Base-by-base conservation (phyloP, 2,329 filamentous ascomycete species). In the Exophiala lecanii-corni region DNA sequence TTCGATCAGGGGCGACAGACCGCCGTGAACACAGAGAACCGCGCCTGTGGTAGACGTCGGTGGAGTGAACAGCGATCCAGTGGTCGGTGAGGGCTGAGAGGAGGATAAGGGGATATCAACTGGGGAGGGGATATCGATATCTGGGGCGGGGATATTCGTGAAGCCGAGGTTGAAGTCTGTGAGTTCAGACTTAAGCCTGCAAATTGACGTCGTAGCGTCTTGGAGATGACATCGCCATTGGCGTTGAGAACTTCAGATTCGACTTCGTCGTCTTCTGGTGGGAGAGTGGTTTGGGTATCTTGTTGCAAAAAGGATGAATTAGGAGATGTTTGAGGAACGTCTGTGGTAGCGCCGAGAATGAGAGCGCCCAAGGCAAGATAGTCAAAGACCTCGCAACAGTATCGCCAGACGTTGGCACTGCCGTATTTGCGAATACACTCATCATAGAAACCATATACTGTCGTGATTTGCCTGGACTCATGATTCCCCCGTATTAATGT, bases 321-420 rank as follows among this genome's bases (percentile, higher is more conserved):
- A 9, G 45, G 28, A 5, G 49, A 65, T 15, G 73, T 83, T 70
- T 65, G 86, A 73, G 69, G 70, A 25, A 84, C 70, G 17, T 76
- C 74, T 5, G 79, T 78, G 32, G 78, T 75, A 18, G 92, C 89
- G 53, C 92, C 92, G n/a, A 95, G 78, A 5, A 92, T 86, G 53
- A 95, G 81, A 35, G 89, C 89, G 39, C 87, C 89, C 4, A 96
- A 78, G 4, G 89, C 88, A 16, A 98, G 80, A 64, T 96, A 97
- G 68, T 98, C 91, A 62, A 98, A 98, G 3, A 97, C 86, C 59
- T 98, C 92, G 68, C 89, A 96, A 71, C 89, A 98, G 62, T 96
- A 91, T 41, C 87, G 78, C 91, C 91, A 97, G 1, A 97, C 91
- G 58, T 96, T 97, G 26, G 91, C 89, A 61, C 85, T 94, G 48